A percentile compares a stretch with the other conserved stretches of the same genome.
phyloP scores from a whole-genome alignment of 305 asterid species.

The Nicotiana rustica region DNA sequence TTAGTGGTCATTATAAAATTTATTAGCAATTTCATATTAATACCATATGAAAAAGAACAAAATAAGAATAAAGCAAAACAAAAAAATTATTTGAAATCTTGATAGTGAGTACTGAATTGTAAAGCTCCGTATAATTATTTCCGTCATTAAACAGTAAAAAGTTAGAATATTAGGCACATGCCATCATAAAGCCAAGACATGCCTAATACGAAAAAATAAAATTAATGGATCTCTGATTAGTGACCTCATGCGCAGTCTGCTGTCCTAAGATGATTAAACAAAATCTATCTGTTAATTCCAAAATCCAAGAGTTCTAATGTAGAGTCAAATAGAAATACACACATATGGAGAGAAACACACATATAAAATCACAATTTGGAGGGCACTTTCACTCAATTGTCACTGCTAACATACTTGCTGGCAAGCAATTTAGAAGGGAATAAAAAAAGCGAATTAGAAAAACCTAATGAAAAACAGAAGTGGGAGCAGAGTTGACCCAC shows the following conservation, averaged over 20 bases:
- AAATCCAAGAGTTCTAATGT: background rate
- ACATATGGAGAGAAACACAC: too few species aligned
- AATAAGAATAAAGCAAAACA: too few species aligned
- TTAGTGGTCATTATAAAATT: background rate
- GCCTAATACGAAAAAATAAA: background rate
- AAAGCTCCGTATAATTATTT: background rate
- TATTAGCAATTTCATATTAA: background rate
- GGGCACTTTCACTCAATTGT: too few species aligned
- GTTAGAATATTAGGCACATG: background rate
- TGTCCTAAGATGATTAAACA: background rate
- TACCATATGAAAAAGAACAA: background rate
- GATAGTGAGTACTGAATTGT: background rate
- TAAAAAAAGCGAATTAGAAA: background rate
- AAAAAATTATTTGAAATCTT: background rate
- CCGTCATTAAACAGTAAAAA: background rate
- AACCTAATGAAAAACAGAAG: background rate
- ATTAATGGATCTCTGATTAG: background rate
- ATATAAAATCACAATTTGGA: too few species aligned
- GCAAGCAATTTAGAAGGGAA: too few species aligned
- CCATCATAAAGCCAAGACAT: background rate
- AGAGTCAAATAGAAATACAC: background rate
- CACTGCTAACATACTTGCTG: too few species aligned
- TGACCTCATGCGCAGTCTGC: background rate
- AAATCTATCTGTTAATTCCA: background rate
- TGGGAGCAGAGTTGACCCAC: too few species aligned